Percentiles rank a stretch among this genome's conserved stretches.
Conservation (phyloP, 2,329 filamentous ascomycete species). For the Bipolaris zeicola region DNA sequence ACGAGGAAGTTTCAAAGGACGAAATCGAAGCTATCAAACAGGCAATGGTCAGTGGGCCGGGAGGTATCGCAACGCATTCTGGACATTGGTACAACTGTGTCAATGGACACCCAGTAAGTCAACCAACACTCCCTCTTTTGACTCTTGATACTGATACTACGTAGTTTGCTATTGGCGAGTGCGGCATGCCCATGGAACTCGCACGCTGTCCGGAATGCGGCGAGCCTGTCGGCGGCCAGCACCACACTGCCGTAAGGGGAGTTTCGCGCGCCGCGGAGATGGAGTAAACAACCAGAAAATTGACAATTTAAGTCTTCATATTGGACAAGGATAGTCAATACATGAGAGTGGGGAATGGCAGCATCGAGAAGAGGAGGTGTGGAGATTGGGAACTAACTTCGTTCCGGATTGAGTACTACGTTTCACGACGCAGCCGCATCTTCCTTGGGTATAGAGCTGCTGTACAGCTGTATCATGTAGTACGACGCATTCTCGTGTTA, state of each 20-base stretch:
- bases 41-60: slow-evolving; percentile 55
- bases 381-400: neutral
- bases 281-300: slow-evolving; percentile 44
- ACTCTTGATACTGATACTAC: slow-evolving; percentile 3
- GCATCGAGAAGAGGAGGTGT: neutral
- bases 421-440: neutral
- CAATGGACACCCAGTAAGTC: slow-evolving; percentile 59
- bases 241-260: slow-evolving; percentile 59
- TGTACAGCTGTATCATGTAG: neutral
- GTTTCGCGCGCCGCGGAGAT: slow-evolving; percentile 58
- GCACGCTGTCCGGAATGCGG: slow-evolving; percentile 68
- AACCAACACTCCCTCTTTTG: neutral
- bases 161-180: slow-evolving; percentile 66
- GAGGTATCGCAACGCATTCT: slow-evolving; percentile 49
- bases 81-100: slow-evolving; percentile 68
- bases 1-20: slow-evolving; percentile 50
- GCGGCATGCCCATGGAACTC: slow-evolving; percentile 67
- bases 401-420: neutral
- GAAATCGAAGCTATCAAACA: slow-evolving; percentile 54
- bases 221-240: slow-evolving; percentile 60
- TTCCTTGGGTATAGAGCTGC: neutral
- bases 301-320: neutral
- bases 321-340: neutral
- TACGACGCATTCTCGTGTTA: neutral
- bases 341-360: neutral